Conservation (phyloP, 495 filamentous ascomycete species). For the Penicilliopsis zonata region DNA sequence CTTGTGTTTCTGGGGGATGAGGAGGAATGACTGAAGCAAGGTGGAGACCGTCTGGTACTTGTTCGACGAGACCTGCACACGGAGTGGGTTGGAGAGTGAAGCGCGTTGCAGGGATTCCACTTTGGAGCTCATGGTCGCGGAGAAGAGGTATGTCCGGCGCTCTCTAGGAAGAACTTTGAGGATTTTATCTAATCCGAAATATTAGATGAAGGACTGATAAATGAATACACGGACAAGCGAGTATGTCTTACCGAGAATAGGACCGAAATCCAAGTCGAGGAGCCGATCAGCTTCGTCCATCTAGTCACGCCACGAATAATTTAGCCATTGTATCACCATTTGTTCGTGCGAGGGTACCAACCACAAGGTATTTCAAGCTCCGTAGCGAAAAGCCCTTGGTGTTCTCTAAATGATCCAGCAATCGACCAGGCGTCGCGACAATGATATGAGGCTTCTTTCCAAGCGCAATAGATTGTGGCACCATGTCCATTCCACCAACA, state of each 20-base stretch:
- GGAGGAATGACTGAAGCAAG: slow-evolving; percentile 67
- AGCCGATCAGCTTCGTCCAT: slow-evolving; percentile 94
- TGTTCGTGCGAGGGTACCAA: too few species aligned
- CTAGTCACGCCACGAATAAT: too few species aligned
- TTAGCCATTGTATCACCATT: too few species aligned
- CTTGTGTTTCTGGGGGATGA: slow-evolving; percentile 83
- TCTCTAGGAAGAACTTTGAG: slow-evolving; percentile 80
- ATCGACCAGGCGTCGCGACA: slow-evolving; percentile 73
- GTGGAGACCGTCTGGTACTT: slow-evolving; percentile 86
- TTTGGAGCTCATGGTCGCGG: slow-evolving; percentile 84
- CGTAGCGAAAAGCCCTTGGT: slow-evolving; percentile 88
- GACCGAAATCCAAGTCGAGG: slow-evolving; percentile 89
- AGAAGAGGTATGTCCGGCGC: slow-evolving; percentile 76
- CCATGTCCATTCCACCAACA: slow-evolving; percentile 92
- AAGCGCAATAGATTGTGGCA: slow-evolving; percentile 74
- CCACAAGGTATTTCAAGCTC: slow-evolving; percentile 69
- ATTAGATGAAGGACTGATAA: too few species aligned
- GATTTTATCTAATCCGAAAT: too few species aligned
- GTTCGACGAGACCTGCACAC: slow-evolving; percentile 59
- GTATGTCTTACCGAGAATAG: too few species aligned
- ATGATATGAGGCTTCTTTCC: slow-evolving; percentile 87
- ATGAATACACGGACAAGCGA: too few species aligned
- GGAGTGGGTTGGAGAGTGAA: slow-evolving; percentile 64
- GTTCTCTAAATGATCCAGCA: slow-evolving; percentile 91
- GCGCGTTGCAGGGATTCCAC: slow-evolving; percentile 87